Base-by-base conservation (phyloP, 768 basidiomycete genomes). In the Gymnopilus junonius region DNA sequence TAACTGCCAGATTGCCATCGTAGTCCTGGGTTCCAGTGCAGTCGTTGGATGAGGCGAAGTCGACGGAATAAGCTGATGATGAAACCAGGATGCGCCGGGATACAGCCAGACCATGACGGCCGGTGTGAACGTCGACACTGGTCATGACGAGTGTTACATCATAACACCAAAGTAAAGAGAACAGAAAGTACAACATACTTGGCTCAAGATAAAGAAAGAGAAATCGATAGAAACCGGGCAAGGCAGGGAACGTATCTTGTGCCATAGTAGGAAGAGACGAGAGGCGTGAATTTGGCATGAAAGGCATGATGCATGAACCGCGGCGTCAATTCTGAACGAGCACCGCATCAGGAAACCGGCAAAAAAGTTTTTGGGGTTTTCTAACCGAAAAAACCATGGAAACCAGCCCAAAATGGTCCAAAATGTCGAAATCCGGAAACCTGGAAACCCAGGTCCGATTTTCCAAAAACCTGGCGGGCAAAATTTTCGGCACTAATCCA, bases 201-300 rank as follows among this genome's bases (percentile, higher is more conserved):
- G 89, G 89, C 72, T 91, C 90, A 5, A 90, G 69, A 73, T 90
- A 85, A 32, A 90, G 76, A 70, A 90, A 90, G 3, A 90, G 74
- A 5, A 82, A 68, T 57, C 82, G 82, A 74, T 91, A 91, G 67
- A 87, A 77, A 32, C 89, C 87, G 17, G 85, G 81, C 58, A 91
- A 77, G 2, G 87, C 89, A 48, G 80, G 81, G 62, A 90, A 91
- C 29, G 62, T 63, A 48, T 72, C 67, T 55, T 57, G 39, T 31
- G 70, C 55, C 67, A 71, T 73, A 55, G 57, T 67, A n/a, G 62
- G 65, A 32, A 55, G 54, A 31, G 54, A 59, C 31, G 53, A 55
- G 66, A 69, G 51, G 53, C 46, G 37, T 42, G 63, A 23, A 27
- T 14, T n/a, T n/a, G n/a, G n/a, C n/a, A n/a, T n/a, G n/a, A n/a